A percentile compares a stretch with the other conserved stretches of the same genome.
Conservation (phyloP, 768 basidiomycete genomes). For the Sporobolomyces phaffii region DNA sequence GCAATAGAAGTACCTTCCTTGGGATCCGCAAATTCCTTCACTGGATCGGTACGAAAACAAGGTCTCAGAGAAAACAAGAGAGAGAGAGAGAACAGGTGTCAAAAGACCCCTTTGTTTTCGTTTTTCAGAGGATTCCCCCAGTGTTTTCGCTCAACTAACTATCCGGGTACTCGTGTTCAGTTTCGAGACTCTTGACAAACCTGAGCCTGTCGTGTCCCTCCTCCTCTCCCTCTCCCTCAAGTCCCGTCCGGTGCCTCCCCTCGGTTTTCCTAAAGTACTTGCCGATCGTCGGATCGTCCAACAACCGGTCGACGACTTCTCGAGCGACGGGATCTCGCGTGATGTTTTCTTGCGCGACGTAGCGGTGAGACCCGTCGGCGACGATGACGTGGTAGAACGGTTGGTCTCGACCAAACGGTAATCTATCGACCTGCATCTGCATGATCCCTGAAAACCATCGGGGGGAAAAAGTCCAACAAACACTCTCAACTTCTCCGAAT, state of each 20-base stretch:
- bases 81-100: too few relatives aligned
- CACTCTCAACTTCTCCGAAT: not conserved
- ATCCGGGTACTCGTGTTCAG: conserved; percentile 28
- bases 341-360: conserved; percentile 36
- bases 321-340: not conserved
- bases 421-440: conserved; percentile 30
- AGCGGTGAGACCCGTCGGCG: conserved; percentile 17
- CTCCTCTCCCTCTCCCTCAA: conserved; percentile 16
- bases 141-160: too few relatives aligned
- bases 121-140: too few relatives aligned
- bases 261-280: conserved; percentile 24
- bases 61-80: too few relatives aligned
- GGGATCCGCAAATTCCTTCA: too few relatives aligned
- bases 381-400: conserved; percentile 37
- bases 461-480: too few relatives aligned
- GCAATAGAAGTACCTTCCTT: too few relatives aligned
- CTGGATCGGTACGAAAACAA: too few relatives aligned
- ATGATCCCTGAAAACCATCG: conserved; percentile 17
- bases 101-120: too few relatives aligned
- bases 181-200: conserved; percentile 19
- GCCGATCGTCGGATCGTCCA: not conserved
- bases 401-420: conserved; percentile 21
- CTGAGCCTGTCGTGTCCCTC: conserved; percentile 1
- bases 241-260: not conserved
- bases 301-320: not conserved